These are phyloP conservation scores for Camillea tinctor DNA, from an alignment of 2,329 filamentous ascomycete genomes.

Conservation along the genomic window DNA sequence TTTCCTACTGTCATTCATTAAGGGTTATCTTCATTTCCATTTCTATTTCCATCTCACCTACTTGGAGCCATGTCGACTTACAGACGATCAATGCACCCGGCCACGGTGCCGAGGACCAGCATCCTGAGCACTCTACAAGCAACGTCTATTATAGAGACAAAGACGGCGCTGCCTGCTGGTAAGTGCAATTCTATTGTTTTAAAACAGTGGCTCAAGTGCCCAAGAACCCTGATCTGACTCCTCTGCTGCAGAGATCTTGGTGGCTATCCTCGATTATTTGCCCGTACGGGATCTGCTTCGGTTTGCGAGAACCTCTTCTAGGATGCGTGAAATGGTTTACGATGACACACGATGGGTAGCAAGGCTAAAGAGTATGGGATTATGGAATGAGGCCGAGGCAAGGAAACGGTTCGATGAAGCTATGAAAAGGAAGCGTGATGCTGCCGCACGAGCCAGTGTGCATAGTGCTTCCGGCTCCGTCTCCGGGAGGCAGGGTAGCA, in stretches of 20 bases:
- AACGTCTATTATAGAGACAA: constrained; percentile 75
- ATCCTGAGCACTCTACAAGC: constrained; percentile 77
- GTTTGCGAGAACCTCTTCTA: constrained; percentile 79
- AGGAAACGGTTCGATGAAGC: constrained; percentile 75
- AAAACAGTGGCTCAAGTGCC: background rate
- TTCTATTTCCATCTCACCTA: background rate
- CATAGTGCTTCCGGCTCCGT: constrained; percentile 18
- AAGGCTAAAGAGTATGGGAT: constrained; percentile 79
- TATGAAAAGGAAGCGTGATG: constrained; percentile 60
- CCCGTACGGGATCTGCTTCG: constrained; percentile 80
- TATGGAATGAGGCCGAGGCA: constrained; percentile 89
- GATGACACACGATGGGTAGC: constrained; percentile 96
- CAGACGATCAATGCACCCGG: constrained; percentile 37
- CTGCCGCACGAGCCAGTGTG: constrained; percentile 35
- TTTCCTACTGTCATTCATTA: background rate
- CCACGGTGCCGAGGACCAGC: constrained; percentile 42
- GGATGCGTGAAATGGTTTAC: constrained; percentile 97
- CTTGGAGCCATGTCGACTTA: constrained; percentile 34
- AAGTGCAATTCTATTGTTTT: constrained; percentile 27
- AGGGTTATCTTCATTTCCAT: background rate
- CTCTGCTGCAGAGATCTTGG: constrained; percentile 69
- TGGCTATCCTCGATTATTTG: constrained; percentile 84
- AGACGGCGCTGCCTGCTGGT: constrained; percentile 81
- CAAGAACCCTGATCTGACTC: constrained; percentile 7
- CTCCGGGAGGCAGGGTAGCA: constrained; percentile 36